phyloP scores from a whole-genome alignment of 805 yeast species.

The Candida ovalis region DNA sequence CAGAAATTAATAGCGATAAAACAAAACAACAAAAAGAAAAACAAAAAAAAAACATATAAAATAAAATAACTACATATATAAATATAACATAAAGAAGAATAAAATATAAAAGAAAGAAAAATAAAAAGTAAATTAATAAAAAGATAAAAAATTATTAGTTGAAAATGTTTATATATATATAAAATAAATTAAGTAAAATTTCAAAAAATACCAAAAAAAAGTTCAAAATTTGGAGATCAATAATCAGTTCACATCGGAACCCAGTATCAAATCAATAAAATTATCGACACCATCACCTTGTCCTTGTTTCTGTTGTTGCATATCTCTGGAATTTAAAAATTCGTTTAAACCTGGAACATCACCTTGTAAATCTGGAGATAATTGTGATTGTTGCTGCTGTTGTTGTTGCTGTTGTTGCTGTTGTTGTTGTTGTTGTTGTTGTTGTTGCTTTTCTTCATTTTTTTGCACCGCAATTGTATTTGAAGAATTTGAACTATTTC shows the following conservation, averaged over 20 bases:
- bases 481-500: background rate
- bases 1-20: background rate
- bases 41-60: background rate
- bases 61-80: background rate
- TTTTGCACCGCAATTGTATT: background rate
- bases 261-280: background rate
- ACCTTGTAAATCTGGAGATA: background rate
- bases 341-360: background rate
- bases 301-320: background rate
- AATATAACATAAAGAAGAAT: background rate
- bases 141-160: background rate
- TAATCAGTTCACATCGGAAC: background rate
- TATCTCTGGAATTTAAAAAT: background rate
- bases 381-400: too few relatives aligned
- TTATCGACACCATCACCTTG: background rate
- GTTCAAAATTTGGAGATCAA: too few relatives aligned
- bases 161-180: too few relatives aligned
- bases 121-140: background rate
- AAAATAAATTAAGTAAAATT: too few relatives aligned
- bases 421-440: background rate
- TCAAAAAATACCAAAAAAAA: too few relatives aligned
- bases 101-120: background rate
- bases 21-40: background rate
- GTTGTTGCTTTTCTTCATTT: background rate
- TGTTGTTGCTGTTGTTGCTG: background rate